phyloP scores from a whole-genome alignment of 495 filamentous ascomycete genomes.

The Aspergillus saccharolyticus region DNA sequence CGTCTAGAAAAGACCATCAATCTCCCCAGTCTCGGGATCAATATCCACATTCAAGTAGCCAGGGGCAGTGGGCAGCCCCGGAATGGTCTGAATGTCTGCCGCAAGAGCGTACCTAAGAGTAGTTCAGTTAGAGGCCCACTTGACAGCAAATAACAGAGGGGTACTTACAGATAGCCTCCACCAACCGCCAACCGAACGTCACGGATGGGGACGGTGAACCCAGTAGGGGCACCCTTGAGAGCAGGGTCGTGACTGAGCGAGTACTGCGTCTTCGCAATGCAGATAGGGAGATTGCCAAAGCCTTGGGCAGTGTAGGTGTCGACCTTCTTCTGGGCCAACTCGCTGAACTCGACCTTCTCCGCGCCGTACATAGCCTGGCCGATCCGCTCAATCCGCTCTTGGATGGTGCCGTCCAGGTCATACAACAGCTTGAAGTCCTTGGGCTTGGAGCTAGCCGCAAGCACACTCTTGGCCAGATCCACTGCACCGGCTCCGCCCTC shows the following conservation, averaged over 20 bases:
- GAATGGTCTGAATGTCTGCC: constrained; percentile 97
- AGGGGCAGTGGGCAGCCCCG: constrained; percentile 89
- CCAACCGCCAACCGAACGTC: constrained; percentile 93
- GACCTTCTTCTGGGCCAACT: constrained; percentile 91
- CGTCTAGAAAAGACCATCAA: constrained; percentile 84
- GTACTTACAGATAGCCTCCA: constrained; percentile 77
- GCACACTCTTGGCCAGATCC: constrained; percentile 82
- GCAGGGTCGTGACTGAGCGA: constrained; percentile 89
- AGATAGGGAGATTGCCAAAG: constrained; percentile 88
- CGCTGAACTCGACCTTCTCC: constrained; percentile 83
- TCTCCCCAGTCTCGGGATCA: constrained; percentile 88
- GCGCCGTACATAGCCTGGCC: constrained; percentile 92
- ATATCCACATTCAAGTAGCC: constrained; percentile 97
- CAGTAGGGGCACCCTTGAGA: constrained; percentile 92
- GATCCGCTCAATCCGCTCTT: constrained; percentile 89
- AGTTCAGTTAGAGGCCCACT: constrained; percentile 10
- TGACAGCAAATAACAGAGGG: constrained; percentile 1
- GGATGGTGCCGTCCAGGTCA: constrained; percentile 68
- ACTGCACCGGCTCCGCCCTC: constrained; percentile 90
- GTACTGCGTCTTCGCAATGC: constrained; percentile 97
- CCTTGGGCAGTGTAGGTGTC: constrained; percentile 91
- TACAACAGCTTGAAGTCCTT: constrained; percentile 92
- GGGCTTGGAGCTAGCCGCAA: constrained; percentile 73
- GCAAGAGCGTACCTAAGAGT: constrained; percentile 77
- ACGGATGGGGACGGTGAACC: constrained; percentile 91